Conservation (phyloP, 306 rosid genomes). For the Oemleria cerasiformis region DNA sequence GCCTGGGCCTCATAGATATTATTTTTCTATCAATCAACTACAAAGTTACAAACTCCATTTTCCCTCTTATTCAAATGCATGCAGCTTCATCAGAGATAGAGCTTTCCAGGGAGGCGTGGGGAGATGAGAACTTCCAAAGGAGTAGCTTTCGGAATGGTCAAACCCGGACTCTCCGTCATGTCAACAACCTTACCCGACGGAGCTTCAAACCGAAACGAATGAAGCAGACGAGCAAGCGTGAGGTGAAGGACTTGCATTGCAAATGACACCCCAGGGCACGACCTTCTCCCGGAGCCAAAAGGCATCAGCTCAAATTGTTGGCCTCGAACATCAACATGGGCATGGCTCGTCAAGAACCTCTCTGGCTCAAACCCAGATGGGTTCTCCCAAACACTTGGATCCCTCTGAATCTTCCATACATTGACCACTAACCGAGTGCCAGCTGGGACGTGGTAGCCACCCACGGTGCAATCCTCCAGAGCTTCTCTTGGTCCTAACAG, state of each 20-base stretch:
- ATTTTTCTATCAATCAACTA: no score
- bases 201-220: constrained; percentile 42
- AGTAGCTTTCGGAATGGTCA: constrained; percentile 47
- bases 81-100: constrained; percentile 23
- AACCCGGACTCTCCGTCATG: constrained; percentile 50
- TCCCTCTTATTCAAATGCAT: background rate
- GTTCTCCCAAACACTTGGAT: constrained; percentile 50
- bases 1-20: no score
- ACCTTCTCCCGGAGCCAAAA: constrained; percentile 54
- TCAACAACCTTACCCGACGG: constrained; percentile 30
- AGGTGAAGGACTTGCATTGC: constrained; percentile 50
- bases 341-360: constrained; percentile 37
- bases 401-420: constrained; percentile 57
- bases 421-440: constrained; percentile 52
- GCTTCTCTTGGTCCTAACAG: constrained; percentile 49
- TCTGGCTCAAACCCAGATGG: constrained; percentile 45
- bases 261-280: constrained; percentile 53
- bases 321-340: constrained; percentile 40
- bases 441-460: constrained; percentile 42
- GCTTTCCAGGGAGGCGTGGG: constrained; percentile 42
- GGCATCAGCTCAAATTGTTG: constrained; percentile 53
- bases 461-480: constrained; percentile 44
- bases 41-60: no score
- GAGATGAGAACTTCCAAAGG: constrained; percentile 45
- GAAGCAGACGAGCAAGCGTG: constrained; percentile 47